Evolutionary conservation across 1,284 basidiomycete species (phyloP), one percentile per base, ranked within the genome.

Genomic region (Fistulina hepatica): DNA sequence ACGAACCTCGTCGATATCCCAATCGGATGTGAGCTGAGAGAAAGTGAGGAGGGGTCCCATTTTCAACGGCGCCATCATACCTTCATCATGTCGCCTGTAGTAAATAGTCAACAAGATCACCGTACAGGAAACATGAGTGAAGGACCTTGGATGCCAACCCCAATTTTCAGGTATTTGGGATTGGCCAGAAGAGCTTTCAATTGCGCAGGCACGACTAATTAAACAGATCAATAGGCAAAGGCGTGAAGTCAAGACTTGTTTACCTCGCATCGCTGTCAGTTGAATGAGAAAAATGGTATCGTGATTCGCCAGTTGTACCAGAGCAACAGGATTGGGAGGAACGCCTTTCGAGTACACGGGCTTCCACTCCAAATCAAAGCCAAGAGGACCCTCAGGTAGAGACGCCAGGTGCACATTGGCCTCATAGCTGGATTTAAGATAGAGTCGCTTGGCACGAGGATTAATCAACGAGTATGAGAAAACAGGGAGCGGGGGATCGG

Each of bases 311-410:
- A 85, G 63, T 51, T 85, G 81, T 3, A 85, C 63, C 12, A 85
- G 62, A 3, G 82, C 73, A 20, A 81, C 74, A 11, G 65, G 75
- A 47, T 83, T 80, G 53, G 74, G 69, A 19, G 55, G 49, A 15
- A 56, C 50, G 11, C 73, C 71, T 47, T 69, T 73, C 31, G 49
- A 42, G 46, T 58, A 73, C 16, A 49, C 70, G 0, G 81, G 81
- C 43, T 67, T 70, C 81, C 81, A 85, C 54, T 85, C 81, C 25
- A 81, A 61, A 51, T 85, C 81, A 44, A 85, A 76, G 24, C 81
- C 81, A 36, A 78, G 49, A n/a, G 58, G 56, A 13, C 62, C 59
- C 22, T 45, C 28, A 12, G 44, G 36, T 12, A 58, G 48, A 15
- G 40, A 27, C 11, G 47, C 43, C 15, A 65, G 40, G 21, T 13